Evolutionary conservation across 352 stramenopile genomes (phyloP), one percentile per base, ranked within the genome.

Genomic region (Globisporangium cederbergense): DNA sequence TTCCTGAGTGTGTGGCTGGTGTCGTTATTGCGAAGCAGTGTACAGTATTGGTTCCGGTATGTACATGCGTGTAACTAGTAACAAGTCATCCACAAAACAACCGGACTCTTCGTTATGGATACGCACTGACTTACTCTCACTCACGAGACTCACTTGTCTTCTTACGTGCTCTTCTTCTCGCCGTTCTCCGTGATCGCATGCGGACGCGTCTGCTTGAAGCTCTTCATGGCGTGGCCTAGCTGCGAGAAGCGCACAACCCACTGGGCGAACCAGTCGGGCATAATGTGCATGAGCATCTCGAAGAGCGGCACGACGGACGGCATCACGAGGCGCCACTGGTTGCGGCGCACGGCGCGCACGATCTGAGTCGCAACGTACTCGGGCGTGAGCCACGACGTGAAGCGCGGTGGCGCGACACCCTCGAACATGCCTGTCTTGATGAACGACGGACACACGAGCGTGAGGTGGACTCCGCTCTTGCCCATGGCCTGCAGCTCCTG

Each of bases 361-460:
- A 85, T 76, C 40, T 74, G 49, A 14, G 74, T 64, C 0, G 75
- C 77, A n/a, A 85, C 76, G 47, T 74, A 72, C 52, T 83, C 78
- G 7, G 78, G 77, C 18, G 70, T 69, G 42, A 87, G 57, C 74
- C 51, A 81, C 65, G 22, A 38, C n/a, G 55, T 79, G 45, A 81
- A 75, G 4, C 58, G 60, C 22, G 74, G 74, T 8, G 76, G 66
- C 8, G 40, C 65, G 11, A 86, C 79, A 8, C 80, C 80, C n/a
- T 83, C 64, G 36, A 89, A 89, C 80, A 89, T 89, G 9, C 80
- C 80, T 1, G 76, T 89, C 40, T 67, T 73, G 69, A 89, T 81
- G 57, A 80, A 84, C 10, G 75, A 76, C n/a, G 80, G 80, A 51
- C 78, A 89, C 46, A 85, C 70, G 32, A 88, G 61, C 10, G 79